A percentile compares a stretch with the other conserved stretches of the same genome.
Evolutionary conservation across 345 rosid genomes (phyloP).

Genomic region (Turritis glabra): DNA sequence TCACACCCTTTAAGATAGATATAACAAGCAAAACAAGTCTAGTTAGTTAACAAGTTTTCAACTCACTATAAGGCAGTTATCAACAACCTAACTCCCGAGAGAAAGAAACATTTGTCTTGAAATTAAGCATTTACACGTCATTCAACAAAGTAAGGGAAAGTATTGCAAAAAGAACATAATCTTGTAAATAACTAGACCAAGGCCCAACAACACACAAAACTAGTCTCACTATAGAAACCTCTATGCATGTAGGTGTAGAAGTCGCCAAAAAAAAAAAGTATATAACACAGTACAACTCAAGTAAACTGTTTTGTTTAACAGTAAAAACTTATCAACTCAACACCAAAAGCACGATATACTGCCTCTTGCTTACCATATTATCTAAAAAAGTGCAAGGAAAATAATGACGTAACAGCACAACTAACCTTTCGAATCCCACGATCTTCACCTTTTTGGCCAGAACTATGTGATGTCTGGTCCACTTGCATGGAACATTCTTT

Average conservation of each 20-base stretch:
- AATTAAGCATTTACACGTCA: slow-evolving; percentile 2
- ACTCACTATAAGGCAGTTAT: slow-evolving; percentile 1
- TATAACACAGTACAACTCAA: slow-evolving; percentile 1
- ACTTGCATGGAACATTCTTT: slow-evolving; percentile 44
- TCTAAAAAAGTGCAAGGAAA: slow-evolving; percentile 15
- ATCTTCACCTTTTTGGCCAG: slow-evolving; percentile 57
- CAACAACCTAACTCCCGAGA: background rate
- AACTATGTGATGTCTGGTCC: slow-evolving; percentile 59
- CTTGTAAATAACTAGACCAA: background rate
- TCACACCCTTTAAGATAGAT: slow-evolving; percentile 54
- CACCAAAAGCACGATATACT: background rate
- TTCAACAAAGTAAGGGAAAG: slow-evolving; percentile 1
- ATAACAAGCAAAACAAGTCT: slow-evolving; percentile 23
- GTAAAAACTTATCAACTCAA: slow-evolving; percentile 16
- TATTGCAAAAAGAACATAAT: background rate
- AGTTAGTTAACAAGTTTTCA: slow-evolving; percentile 26
- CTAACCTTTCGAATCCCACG: slow-evolving; percentile 64
- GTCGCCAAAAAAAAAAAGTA: background rate
- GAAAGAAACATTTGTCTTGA: background rate
- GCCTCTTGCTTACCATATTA: slow-evolving; percentile 1
- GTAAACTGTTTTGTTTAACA: background rate
- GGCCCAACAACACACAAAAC: slow-evolving; percentile 7
- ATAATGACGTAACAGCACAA: slow-evolving; percentile 21
- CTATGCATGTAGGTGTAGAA: slow-evolving; percentile 11
- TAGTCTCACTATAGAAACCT: background rate